A percentile compares a stretch with the other conserved stretches of the same genome.
Evolutionary conservation across 139 green algal species (phyloP).

Genomic region (Micractinium conductrix): DNA sequence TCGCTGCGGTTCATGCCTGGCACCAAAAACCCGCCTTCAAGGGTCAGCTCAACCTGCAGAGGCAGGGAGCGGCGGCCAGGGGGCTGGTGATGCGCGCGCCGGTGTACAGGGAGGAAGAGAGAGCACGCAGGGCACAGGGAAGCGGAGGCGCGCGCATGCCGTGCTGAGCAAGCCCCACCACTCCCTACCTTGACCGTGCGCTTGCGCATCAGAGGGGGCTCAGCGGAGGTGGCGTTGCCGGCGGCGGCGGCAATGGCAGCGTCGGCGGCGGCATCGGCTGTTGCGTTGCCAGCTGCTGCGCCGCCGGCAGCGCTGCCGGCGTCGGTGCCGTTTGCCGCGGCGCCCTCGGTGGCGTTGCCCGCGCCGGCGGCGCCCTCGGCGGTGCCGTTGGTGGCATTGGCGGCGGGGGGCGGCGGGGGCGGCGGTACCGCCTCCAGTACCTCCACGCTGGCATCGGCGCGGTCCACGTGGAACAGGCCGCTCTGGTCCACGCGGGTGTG

Average conservation of each 20-base stretch:
- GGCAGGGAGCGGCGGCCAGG: too few relatives aligned
- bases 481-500: slow-evolving; percentile 72
- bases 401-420: neutral
- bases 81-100: too few relatives aligned
- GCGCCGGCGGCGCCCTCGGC: neutral
- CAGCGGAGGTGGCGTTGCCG: neutral
- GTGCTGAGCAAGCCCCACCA: too few relatives aligned
- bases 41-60: too few relatives aligned
- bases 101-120: too few relatives aligned
- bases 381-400: slow-evolving; percentile 14
- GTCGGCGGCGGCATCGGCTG: neutral
- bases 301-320: neutral
- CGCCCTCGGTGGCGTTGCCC: neutral
- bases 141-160: too few relatives aligned
- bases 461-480: slow-evolving; percentile 75
- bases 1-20: slow-evolving; percentile 37
- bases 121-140: too few relatives aligned
- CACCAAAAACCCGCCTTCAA: slow-evolving; percentile 25
- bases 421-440: slow-evolving; percentile 26
- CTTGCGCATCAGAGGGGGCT: slow-evolving; percentile 41
- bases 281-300: slow-evolving; percentile 18
- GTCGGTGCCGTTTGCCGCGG: neutral
- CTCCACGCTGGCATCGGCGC: slow-evolving; percentile 66
- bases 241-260: slow-evolving; percentile 10
- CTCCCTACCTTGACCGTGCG: slow-evolving; percentile 37